Evolutionary conservation across 108 stramenopile genomes (phyloP).

Genomic region (Cylindrotheca fusiformis): DNA sequence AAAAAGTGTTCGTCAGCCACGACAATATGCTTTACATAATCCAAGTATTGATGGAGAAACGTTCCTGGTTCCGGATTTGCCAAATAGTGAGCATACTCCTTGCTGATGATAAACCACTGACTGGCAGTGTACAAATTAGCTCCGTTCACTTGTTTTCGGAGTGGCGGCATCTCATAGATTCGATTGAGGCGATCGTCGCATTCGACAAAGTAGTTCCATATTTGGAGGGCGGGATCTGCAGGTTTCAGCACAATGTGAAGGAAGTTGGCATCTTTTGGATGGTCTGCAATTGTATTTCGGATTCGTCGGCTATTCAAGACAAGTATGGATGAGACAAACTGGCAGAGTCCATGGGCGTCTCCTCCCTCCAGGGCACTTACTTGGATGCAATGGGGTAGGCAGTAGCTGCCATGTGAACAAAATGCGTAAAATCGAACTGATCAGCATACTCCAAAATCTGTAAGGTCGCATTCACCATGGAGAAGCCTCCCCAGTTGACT

Average conservation of each 20-base stretch:
- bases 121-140: conserved; percentile 84
- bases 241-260: conserved; percentile 77
- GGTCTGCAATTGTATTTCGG: conserved; percentile 68
- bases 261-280: conserved; percentile 86
- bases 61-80: conserved; percentile 63
- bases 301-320: conserved; percentile 70
- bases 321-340: too few relatives aligned
- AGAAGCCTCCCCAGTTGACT: conserved; percentile 95
- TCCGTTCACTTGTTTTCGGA: conserved; percentile 50
- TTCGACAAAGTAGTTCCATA: conserved; percentile 95
- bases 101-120: conserved; percentile 93
- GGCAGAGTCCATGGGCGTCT: too few relatives aligned
- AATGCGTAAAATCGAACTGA: conserved; percentile 68
- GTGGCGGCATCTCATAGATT: conserved; percentile 77
- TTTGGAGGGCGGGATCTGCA: conserved; percentile 48
- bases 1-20: conserved; percentile 97
- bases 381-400: conserved; percentile 92
- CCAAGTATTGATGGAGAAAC: conserved; percentile 70
- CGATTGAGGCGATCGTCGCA: conserved; percentile 93
- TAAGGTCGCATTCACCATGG: conserved; percentile 92
- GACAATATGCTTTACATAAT: conserved; percentile 85
- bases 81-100: conserved; percentile 87
- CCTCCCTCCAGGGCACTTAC: too few relatives aligned
- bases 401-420: conserved; percentile 86
- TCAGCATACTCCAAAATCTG: conserved; percentile 65